These are phyloP conservation scores for Aphanomyces stellatus DNA, from an alignment of 352 stramenopile genomes.

Conservation along the genomic window DNA sequence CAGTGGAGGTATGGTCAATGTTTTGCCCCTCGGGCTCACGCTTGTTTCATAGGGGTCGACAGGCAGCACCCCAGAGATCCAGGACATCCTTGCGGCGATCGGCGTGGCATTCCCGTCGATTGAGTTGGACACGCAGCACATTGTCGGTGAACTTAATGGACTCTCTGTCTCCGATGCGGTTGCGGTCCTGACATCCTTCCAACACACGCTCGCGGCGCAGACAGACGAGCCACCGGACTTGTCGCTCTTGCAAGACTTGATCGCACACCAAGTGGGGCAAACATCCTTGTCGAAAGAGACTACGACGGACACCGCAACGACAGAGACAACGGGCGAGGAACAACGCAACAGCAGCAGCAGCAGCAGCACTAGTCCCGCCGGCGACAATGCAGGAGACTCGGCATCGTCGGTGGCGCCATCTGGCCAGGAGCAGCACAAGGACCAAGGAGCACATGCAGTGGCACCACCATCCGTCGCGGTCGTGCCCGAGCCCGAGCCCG, in stretches of 20 bases:
- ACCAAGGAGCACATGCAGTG: too few relatives aligned
- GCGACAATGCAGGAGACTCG: too few relatives aligned
- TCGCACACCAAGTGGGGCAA: conserved; percentile 14
- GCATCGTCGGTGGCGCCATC: too few relatives aligned
- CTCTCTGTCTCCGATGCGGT: background rate
- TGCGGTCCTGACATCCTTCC: background rate
- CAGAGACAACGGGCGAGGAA: too few relatives aligned
- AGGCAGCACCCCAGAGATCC: too few relatives aligned
- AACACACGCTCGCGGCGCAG: background rate
- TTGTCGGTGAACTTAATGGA: background rate
- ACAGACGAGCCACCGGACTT: background rate
- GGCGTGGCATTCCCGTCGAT: background rate
- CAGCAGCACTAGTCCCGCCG: too few relatives aligned
- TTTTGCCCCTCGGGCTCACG: too few relatives aligned
- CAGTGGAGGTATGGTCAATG: too few relatives aligned
- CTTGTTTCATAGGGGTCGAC: too few relatives aligned
- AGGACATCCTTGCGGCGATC: background rate
- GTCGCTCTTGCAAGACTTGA: conserved; percentile 12
- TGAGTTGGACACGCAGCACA: conserved; percentile 5
- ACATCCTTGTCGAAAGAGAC: too few relatives aligned
- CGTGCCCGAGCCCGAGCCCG: background rate
- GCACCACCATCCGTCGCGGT: background rate
- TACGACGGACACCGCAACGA: too few relatives aligned
- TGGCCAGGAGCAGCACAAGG: too few relatives aligned
- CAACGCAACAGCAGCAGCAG: background rate